A percentile compares a stretch with the other conserved stretches of the same genome.
Conservation (phyloP, 495 filamentous ascomycete genomes). For the Tuber aestivum region DNA sequence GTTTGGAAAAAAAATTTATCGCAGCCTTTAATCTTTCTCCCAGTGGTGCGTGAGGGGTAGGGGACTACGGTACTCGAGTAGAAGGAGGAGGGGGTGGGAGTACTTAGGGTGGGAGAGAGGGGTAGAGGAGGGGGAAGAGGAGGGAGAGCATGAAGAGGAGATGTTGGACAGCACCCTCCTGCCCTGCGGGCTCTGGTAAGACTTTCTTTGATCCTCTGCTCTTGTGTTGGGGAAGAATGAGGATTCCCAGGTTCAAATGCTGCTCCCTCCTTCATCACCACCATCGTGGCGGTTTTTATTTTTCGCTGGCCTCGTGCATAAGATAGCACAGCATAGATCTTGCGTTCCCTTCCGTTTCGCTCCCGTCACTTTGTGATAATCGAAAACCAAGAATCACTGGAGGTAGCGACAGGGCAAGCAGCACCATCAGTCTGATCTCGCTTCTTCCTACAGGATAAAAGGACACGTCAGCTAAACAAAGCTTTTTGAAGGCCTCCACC, state of each 20-base stretch:
- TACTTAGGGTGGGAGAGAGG: neutral
- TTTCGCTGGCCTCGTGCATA: neutral
- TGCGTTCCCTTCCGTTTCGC: neutral
- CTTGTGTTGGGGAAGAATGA: neutral
- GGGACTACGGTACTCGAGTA: neutral
- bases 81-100: neutral
- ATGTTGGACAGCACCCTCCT: neutral
- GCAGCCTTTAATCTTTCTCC: neutral
- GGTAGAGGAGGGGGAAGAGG: neutral
- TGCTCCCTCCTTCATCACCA: neutral
- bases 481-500: neutral
- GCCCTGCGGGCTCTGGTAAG: neutral
- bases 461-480: constrained; percentile 4
- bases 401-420: neutral
- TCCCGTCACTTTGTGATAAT: constrained; percentile 4
- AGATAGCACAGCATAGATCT: constrained; percentile 5
- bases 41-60: neutral
- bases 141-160: neutral
- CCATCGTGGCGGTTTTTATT: neutral
- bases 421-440: neutral
- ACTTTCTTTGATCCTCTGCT: neutral
- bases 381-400: neutral
- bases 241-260: neutral
- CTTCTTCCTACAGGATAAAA: neutral
- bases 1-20: neutral